A percentile compares a stretch with the other conserved stretches of the same genome.
Conservation (phyloP, 2,329 filamentous ascomycete genomes). For the Aspergillus sp. region DNA sequence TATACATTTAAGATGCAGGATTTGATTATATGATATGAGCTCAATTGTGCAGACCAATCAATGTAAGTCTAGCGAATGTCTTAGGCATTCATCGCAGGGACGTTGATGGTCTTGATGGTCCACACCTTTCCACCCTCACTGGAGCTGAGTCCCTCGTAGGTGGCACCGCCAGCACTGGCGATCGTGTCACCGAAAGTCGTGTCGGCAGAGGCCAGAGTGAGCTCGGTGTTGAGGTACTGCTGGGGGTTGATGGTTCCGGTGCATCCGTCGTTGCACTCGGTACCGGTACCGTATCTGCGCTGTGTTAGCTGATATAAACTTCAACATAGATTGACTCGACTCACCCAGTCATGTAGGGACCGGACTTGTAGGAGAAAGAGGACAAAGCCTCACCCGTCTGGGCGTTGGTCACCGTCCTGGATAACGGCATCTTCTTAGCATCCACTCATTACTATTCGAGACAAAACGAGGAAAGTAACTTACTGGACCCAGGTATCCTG, state of each 20-base stretch:
- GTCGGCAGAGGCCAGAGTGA: constrained; percentile 37
- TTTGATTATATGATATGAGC: background rate
- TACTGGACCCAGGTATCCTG: constrained; percentile 33
- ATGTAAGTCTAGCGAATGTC: background rate
- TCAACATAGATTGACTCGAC: background rate
- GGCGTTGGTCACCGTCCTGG: constrained; percentile 36
- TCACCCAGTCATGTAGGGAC: constrained; percentile 38
- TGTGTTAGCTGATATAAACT: background rate
- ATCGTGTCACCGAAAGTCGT: constrained; percentile 26
- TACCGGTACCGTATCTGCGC: constrained; percentile 39
- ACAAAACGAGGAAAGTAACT: background rate
- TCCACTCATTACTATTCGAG: background rate
- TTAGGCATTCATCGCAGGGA: constrained; percentile 33
- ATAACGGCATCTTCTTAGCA: background rate
- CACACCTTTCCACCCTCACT: constrained; percentile 38
- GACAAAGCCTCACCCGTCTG: constrained; percentile 34
- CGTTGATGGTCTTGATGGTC: constrained; percentile 36
- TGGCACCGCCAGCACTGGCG: constrained; percentile 29
- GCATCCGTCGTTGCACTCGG: constrained; percentile 41
- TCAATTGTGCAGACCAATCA: background rate
- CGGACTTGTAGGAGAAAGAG: constrained; percentile 34
- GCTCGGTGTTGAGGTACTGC: constrained; percentile 40
- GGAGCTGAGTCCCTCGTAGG: constrained; percentile 34
- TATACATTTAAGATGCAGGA: background rate
- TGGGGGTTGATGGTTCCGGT: constrained; percentile 41